These are phyloP conservation scores for Nadsonia commutata DNA, from an alignment of 1,139 yeast genomes.

Conservation along the genomic window DNA sequence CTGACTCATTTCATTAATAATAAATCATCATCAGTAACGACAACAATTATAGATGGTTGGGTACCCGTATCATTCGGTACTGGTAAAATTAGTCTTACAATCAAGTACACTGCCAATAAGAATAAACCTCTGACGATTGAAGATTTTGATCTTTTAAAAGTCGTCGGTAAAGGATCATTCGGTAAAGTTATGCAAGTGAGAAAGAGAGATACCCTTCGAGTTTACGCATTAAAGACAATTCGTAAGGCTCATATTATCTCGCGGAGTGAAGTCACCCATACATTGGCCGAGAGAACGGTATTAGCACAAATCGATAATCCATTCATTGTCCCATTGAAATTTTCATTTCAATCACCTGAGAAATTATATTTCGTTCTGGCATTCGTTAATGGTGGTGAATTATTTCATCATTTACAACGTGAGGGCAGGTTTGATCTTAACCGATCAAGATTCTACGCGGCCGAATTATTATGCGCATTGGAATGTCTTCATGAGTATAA, in stretches of 20 bases:
- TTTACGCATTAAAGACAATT: constrained; percentile 85
- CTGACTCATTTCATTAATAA: neutral
- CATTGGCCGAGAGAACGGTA: constrained; percentile 90
- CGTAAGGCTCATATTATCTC: constrained; percentile 89
- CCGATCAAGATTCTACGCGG: constrained; percentile 83
- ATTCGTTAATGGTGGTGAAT: constrained; percentile 92
- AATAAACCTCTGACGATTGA: constrained; percentile 67
- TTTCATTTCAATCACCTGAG: constrained; percentile 89
- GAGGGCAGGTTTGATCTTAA: constrained; percentile 84
- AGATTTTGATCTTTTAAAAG: constrained; percentile 84
- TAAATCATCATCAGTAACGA: constrained; percentile 4
- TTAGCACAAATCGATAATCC: constrained; percentile 87
- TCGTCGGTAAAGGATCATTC: constrained; percentile 93
- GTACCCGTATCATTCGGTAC: constrained; percentile 23
- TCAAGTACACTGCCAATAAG: constrained; percentile 64
- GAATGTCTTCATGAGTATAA: constrained; percentile 83
- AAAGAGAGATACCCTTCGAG: constrained; percentile 84
- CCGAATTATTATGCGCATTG: constrained; percentile 82
- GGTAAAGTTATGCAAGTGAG: constrained; percentile 98
- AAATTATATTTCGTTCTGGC: constrained; percentile 81
- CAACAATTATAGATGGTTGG: constrained; percentile 17
- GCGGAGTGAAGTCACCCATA: constrained; percentile 88
- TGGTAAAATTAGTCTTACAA: constrained; percentile 38
- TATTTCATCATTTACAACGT: constrained; percentile 84
- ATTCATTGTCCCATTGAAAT: constrained; percentile 88